These are phyloP conservation scores for Lunularia cruciata DNA, from an alignment of 225 moss, liverwort and hornwort genomes.

Conservation along the genomic window DNA sequence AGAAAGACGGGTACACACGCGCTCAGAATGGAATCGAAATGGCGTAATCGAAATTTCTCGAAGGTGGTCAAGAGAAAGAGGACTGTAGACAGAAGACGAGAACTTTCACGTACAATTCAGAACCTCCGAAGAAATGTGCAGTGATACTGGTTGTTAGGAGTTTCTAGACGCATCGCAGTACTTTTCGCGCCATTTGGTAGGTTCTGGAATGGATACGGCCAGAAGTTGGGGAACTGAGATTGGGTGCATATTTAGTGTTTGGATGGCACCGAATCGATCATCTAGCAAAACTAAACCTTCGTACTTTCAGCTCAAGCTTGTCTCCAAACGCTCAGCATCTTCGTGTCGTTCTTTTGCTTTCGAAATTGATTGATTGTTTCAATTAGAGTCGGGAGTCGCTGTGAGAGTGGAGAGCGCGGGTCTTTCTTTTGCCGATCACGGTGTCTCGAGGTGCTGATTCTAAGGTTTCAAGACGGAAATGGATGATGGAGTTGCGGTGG, in stretches of 20 bases:
- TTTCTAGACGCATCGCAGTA: neutral
- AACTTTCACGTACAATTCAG: too few species aligned
- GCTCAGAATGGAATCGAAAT: too few species aligned
- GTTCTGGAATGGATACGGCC: neutral
- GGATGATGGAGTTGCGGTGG: neutral
- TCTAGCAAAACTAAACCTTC: conserved; percentile 4
- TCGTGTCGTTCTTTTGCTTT: neutral
- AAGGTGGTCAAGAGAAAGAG: too few species aligned
- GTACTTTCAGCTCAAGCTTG: neutral
- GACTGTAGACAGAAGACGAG: too few species aligned
- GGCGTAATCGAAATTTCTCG: too few species aligned
- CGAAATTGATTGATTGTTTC: neutral
- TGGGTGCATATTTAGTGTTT: neutral
- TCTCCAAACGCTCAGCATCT: neutral
- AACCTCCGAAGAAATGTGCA: too few species aligned
- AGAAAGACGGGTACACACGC: too few species aligned
- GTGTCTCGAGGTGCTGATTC: neutral
- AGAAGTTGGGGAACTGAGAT: neutral
- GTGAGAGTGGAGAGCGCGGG: neutral
- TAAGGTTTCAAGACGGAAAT: neutral
- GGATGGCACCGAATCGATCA: neutral
- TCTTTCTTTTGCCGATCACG: conserved; percentile 3
- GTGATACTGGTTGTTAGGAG: too few species aligned
- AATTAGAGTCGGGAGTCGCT: neutral
- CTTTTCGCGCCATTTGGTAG: neutral